Evolutionary conservation across 2,329 filamentous ascomycete genomes (phyloP), one percentile per base, ranked within the genome.

Genomic region (Domatiomyces globalis): DNA sequence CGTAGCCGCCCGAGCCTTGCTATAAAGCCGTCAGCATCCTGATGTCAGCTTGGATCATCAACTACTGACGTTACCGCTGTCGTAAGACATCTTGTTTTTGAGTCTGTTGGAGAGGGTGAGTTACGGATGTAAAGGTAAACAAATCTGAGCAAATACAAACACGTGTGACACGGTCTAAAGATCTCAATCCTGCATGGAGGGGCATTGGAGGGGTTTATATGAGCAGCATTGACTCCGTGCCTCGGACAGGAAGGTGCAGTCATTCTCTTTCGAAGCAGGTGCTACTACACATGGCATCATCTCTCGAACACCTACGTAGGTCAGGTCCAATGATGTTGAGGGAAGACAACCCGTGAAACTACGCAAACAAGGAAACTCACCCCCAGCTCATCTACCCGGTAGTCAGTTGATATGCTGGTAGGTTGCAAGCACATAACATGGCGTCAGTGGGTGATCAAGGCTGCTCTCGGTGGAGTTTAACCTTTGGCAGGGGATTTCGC

Each of bases 21-120:
- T 56, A 48, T 49, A 49, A 20, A 33, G 50, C 45, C n/a, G 51
- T 58, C 36, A 58, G 56, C 12, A 49, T 19, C 4, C 20, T 25
- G 9, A 19, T 54, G 18, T 33, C 45, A 17, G 54, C 50, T 20
- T 51, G 27, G 49, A 54, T 49, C 20, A 17, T 46, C 27, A 49
- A 48, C 12, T 48, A 29, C 17, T 29, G 6, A 25, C 46, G 46
- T 36, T 19, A 9, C 18, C 46, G 46, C 45, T 19, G 20, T 36
- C 46, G 46, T 50, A 52, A 49, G 39, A 36, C 42, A 52, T 20
- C 17, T 25, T 48, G 46, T 12, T 19, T 45, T 4, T 18, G 19
- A 27, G n/a, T 45, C 12, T 45, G 15, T 10, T 45, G 17, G 17
- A 7, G 43, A 45, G 12, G 29, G 8, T 45, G 15, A 19, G 18